A percentile compares a stretch with the other conserved stretches of the same genome.
Evolutionary conservation across 2,329 filamentous ascomycete genomes (phyloP).

Genomic region (Chaetomium olivaceum): DNA sequence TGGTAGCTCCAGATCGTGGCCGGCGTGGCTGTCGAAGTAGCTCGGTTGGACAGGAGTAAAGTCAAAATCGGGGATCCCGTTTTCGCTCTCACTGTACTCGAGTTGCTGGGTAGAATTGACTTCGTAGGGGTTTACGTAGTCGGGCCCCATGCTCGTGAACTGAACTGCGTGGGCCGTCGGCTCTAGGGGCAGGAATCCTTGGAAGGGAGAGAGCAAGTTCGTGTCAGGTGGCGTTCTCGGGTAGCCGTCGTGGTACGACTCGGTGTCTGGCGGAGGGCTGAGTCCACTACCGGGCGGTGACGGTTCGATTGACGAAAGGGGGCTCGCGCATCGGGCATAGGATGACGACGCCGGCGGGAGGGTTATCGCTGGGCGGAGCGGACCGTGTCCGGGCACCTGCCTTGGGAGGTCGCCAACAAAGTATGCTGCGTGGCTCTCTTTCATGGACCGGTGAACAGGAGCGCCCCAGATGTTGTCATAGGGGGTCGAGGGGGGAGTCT

Average conservation of each 20-base stretch:
- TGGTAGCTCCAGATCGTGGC: conserved; percentile 29
- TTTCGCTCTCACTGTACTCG: conserved; percentile 37
- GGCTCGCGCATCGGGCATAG: conserved; percentile 38
- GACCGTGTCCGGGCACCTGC: conserved; percentile 17
- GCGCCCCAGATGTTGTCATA: conserved; percentile 29
- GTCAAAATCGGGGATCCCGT: conserved; percentile 31
- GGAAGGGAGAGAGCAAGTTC: conserved; percentile 36
- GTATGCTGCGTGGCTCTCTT: conserved; percentile 35
- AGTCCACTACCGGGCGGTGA: conserved; percentile 42
- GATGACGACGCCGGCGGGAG: conserved; percentile 27
- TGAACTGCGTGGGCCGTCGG: conserved; percentile 35
- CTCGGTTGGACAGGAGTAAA: conserved; percentile 29
- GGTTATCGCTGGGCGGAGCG: conserved; percentile 15
- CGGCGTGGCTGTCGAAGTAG: conserved; percentile 39
- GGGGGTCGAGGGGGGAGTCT: conserved; percentile 29
- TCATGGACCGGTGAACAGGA: conserved; percentile 36
- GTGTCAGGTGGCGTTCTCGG: conserved; percentile 44
- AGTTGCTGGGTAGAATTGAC: conserved; percentile 39
- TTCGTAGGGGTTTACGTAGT: conserved; percentile 41
- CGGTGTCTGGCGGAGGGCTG: conserved; percentile 45
- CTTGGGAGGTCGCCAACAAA: conserved; percentile 32
- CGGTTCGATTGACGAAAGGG: conserved; percentile 42
- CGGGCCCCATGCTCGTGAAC: conserved; percentile 36
- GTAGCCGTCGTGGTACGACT: conserved; percentile 40
- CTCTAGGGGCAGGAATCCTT: conserved; percentile 31